Conservation (phyloP, 2,329 filamentous ascomycete species). For the Colletotrichum limetticola region DNA sequence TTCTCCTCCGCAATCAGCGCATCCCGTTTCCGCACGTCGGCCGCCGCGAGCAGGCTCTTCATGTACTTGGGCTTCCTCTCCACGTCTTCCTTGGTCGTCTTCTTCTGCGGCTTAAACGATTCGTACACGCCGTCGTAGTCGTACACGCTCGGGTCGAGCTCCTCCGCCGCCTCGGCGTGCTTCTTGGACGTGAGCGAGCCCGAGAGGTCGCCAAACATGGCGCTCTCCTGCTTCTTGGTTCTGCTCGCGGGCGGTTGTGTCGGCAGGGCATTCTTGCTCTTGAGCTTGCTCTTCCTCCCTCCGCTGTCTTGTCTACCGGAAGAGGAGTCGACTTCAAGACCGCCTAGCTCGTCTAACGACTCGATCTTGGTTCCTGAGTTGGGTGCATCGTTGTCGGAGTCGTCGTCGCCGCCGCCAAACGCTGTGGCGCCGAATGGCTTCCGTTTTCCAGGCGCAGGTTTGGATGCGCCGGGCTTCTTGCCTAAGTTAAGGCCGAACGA, state of each 20-base stretch:
- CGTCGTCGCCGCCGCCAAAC: slow-evolving; percentile 53
- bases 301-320: slow-evolving; percentile 43
- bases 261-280: slow-evolving; percentile 46
- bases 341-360: slow-evolving; percentile 70
- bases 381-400: slow-evolving; percentile 62
- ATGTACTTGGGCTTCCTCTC: slow-evolving; percentile 83
- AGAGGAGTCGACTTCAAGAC: slow-evolving; percentile 49
- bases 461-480: slow-evolving; percentile 65
- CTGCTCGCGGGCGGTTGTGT: slow-evolving; percentile 56
- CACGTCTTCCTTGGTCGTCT: slow-evolving; percentile 61
- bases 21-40: slow-evolving; percentile 81
- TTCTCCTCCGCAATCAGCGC: slow-evolving; percentile 83
- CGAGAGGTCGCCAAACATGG: slow-evolving; percentile 73
- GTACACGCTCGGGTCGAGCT: slow-evolving; percentile 79
- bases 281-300: slow-evolving; percentile 46
- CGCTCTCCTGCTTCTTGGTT: slow-evolving; percentile 51
- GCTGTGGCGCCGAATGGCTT: slow-evolving; percentile 61
- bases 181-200: slow-evolving; percentile 71
- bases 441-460: slow-evolving; percentile 59
- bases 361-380: slow-evolving; percentile 55
- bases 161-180: slow-evolving; percentile 72
- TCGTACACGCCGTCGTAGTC: slow-evolving; percentile 89
- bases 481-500: slow-evolving; percentile 69
- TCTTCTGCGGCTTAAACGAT: slow-evolving; percentile 74
- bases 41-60: slow-evolving; percentile 76